Evolutionary conservation across 257 asterid genomes (phyloP).

Genomic region (Buddleja alternifolia): DNA sequence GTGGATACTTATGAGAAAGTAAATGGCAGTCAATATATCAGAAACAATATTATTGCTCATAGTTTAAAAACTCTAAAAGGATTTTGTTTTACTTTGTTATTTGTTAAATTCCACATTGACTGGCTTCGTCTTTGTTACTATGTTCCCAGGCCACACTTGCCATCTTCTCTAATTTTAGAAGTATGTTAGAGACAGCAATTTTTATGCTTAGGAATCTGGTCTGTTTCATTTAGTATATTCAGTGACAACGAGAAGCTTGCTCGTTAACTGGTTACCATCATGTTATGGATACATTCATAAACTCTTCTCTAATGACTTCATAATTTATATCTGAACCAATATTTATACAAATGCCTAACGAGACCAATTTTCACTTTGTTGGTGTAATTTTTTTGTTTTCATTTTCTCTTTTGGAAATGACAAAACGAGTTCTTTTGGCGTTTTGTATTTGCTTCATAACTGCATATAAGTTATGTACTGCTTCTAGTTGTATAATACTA

Average conservation of each 20-base stretch:
- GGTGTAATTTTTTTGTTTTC: slow-evolving; percentile 16
- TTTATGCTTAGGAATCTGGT: background rate
- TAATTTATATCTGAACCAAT: background rate
- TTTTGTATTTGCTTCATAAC: slow-evolving; percentile 4
- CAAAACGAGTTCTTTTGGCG: slow-evolving; percentile 3
- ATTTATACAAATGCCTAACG: too few relatives aligned
- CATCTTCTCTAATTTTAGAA: slow-evolving; percentile 7
- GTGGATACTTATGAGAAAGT: slow-evolving; percentile 37
- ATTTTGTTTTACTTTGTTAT: background rate
- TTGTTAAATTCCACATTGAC: background rate
- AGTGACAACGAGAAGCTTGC: background rate
- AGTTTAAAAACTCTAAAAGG: slow-evolving; percentile 2
- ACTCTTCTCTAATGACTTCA: background rate
- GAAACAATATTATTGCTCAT: background rate
- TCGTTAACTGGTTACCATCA: background rate
- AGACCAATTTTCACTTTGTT: slow-evolving; percentile 13
- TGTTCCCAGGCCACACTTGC: background rate
- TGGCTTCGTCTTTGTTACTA: background rate
- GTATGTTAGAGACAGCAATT: background rate
- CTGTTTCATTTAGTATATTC: background rate
- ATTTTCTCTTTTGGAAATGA: background rate
- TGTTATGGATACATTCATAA: background rate
- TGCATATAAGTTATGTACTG: background rate
- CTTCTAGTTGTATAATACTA: background rate
- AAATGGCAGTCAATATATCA: slow-evolving; percentile 13